These are phyloP conservation scores for Epichloe sylvatica DNA, from an alignment of 2,329 filamentous ascomycete species.

Conservation along the genomic window DNA sequence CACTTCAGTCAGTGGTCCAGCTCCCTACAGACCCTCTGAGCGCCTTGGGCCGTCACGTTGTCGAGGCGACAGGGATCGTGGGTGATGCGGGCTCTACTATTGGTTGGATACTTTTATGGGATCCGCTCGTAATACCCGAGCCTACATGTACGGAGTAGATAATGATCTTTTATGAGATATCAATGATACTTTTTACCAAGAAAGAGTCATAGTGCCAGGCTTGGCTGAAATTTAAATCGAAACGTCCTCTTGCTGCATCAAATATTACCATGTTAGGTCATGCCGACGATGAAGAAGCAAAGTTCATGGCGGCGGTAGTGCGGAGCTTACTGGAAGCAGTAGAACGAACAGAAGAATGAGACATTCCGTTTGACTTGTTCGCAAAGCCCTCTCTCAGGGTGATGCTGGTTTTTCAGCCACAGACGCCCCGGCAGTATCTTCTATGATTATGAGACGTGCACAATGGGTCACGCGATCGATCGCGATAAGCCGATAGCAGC, in stretches of 20 bases:
- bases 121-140: not conserved
- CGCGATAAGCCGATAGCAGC: no score
- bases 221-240: not conserved
- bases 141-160: no score
- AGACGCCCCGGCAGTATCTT: no score
- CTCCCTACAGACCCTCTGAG: not conserved
- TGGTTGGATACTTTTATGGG: not conserved
- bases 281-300: no score
- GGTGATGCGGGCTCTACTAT: not conserved
- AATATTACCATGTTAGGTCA: not conserved
- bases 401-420: no score
- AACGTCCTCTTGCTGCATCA: not conserved
- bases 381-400: no score
- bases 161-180: no score
- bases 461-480: no score
- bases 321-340: not conserved
- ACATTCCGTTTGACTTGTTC: no score
- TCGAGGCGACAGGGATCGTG: slow-evolving; percentile 6
- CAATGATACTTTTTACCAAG: no score
- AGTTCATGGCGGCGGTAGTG: not conserved
- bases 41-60: slow-evolving; percentile 5
- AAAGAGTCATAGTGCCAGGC: no score
- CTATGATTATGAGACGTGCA: no score
- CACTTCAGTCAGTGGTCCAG: not conserved
- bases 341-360: not conserved